Evolutionary conservation across 148 eudicot species (phyloP).

Genomic region (Pharnaceum exiguum): DNA sequence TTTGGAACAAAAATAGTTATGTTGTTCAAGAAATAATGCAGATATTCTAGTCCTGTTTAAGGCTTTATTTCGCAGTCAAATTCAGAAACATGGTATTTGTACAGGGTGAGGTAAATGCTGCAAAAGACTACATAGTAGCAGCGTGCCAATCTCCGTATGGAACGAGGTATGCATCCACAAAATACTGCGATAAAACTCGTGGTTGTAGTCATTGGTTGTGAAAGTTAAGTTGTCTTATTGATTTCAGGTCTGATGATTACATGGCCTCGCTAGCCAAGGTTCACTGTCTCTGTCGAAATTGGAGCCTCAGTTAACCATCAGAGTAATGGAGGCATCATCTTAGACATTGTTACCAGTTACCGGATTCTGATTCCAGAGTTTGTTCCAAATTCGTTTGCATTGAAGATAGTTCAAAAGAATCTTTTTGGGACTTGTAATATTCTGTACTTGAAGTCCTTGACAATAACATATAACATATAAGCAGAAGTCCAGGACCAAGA

Average conservation of each 20-base stretch:
- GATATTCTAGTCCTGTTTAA: too few relatives aligned
- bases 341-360: background rate
- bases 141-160: constrained; percentile 72
- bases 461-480: too few relatives aligned
- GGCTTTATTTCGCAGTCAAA: too few relatives aligned
- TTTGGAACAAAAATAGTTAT: too few relatives aligned
- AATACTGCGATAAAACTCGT: too few relatives aligned
- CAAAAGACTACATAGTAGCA: constrained; percentile 56
- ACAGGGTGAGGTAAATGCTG: constrained; percentile 55
- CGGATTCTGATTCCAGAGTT: background rate
- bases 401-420: too few relatives aligned
- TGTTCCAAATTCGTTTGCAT: background rate
- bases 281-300: constrained; percentile 71
- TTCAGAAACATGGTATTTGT: too few relatives aligned
- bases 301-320: constrained; percentile 33
- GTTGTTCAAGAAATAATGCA: too few relatives aligned
- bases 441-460: too few relatives aligned
- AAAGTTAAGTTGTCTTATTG: background rate
- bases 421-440: too few relatives aligned
- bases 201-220: background rate
- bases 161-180: constrained; percentile 39
- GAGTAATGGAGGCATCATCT: background rate
- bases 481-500: too few relatives aligned
- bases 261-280: constrained; percentile 89
- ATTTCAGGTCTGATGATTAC: constrained; percentile 81